A percentile compares a stretch with the other conserved stretches of the same genome.
phyloP scores from a whole-genome alignment of 768 basidiomycete species.

The Lentinula detonsa region DNA sequence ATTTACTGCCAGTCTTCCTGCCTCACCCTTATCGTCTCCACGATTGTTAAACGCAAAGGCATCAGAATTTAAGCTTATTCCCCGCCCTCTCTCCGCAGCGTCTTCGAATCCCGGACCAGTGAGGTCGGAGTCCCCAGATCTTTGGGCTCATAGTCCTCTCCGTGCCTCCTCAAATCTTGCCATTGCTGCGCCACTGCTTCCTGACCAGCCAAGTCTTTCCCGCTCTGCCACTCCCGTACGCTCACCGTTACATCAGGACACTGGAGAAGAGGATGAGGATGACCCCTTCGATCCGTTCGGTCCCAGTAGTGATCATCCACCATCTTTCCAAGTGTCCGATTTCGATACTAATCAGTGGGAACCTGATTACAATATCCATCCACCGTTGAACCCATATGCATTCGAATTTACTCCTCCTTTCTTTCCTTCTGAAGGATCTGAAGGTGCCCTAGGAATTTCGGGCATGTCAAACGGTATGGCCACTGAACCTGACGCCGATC shows the following conservation, averaged over 20 bases:
- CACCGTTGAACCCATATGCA: constrained; percentile 16
- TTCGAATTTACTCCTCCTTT: constrained; percentile 10
- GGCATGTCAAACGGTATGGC: constrained; percentile 17
- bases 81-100: constrained; percentile 71
- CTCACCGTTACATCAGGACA: constrained; percentile 54
- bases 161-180: constrained; percentile 81
- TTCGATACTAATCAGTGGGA: constrained; percentile 49
- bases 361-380: constrained; percentile 38
- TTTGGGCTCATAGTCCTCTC: constrained; percentile 76
- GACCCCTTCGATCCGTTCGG: constrained; percentile 82
- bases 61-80: constrained; percentile 81
- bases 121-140: constrained; percentile 81
- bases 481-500: constrained; percentile 17
- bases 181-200: constrained; percentile 84
- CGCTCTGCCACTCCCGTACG: constrained; percentile 65
- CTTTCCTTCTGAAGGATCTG: neutral
- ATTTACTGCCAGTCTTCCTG: constrained; percentile 74
- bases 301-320: constrained; percentile 37
- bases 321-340: constrained; percentile 59
- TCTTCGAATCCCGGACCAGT: constrained; percentile 54
- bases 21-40: constrained; percentile 82
- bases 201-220: constrained; percentile 48
- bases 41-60: constrained; percentile 87
- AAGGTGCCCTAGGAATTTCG: constrained; percentile 1
- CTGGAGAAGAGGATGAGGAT: constrained; percentile 61